phyloP scores from a whole-genome alignment of 202 grass and related monocot species.

The Zizania palustris region DNA sequence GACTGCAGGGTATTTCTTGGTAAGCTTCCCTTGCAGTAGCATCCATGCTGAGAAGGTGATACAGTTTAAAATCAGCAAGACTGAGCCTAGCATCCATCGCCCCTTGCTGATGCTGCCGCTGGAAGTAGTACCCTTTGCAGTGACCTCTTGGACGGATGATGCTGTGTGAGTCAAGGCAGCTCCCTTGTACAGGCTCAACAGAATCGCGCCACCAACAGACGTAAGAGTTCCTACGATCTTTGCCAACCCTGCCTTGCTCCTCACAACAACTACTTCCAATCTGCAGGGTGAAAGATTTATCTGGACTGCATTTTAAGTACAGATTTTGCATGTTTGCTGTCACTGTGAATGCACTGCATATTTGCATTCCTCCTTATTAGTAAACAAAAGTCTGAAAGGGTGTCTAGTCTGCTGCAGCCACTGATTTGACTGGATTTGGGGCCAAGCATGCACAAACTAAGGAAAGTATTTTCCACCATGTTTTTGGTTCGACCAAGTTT shows the following conservation, averaged over 20 bases:
- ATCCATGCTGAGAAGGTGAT: constrained; percentile 60
- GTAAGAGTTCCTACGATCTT: constrained; percentile 52
- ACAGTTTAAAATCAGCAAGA: constrained; percentile 41
- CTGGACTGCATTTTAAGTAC: background rate
- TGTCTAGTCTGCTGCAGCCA: background rate
- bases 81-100: constrained; percentile 60
- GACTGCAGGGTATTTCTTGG: constrained; percentile 58
- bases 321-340: background rate
- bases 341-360: background rate
- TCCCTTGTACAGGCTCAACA: constrained; percentile 63
- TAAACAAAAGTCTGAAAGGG: background rate
- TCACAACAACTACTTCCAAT: constrained; percentile 53
- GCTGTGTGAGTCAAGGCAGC: constrained; percentile 40
- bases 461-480: background rate
- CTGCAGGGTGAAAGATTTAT: constrained; percentile 35
- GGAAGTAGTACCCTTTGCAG: background rate
- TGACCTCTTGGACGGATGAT: constrained; percentile 18
- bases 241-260: constrained; percentile 50
- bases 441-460: background rate
- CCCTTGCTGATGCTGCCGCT: constrained; percentile 16
- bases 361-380: background rate
- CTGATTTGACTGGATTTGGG: background rate
- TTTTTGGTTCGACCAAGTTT: constrained; percentile 4
- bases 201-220: constrained; percentile 45
- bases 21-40: constrained; percentile 54